Percentiles rank a stretch among this genome's conserved stretches.
Conservation (phyloP, 768 basidiomycete species). For the Auricularia cornea region DNA sequence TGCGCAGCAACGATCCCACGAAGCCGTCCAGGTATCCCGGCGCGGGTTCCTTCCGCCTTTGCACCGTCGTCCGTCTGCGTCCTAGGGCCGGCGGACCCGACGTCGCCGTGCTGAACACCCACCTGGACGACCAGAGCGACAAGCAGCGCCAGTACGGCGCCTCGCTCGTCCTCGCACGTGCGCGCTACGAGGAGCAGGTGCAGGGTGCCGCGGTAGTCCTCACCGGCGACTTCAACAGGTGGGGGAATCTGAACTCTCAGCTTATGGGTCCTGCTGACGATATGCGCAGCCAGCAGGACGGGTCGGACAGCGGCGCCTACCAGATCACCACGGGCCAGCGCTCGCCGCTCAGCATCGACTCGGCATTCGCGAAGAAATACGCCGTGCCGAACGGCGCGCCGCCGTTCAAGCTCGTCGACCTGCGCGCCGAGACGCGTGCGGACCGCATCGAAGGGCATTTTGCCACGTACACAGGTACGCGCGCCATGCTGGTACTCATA, state of each 20-base stretch:
- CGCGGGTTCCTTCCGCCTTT: constrained; percentile 42
- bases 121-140: constrained; percentile 48
- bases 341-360: constrained; percentile 33
- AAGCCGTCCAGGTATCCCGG: constrained; percentile 42
- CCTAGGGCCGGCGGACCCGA: constrained; percentile 11
- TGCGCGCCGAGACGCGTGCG: constrained; percentile 35
- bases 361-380: constrained; percentile 35
- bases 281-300: constrained; percentile 15
- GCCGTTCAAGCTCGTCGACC: constrained; percentile 38
- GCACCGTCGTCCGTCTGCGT: constrained; percentile 36
- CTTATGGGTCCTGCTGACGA: neutral
- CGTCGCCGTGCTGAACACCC: constrained; percentile 35
- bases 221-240: constrained; percentile 50
- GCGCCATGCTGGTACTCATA: neutral
- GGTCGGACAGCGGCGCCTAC: constrained; percentile 42
- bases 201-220: constrained; percentile 36
- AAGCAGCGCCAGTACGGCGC: constrained; percentile 42
- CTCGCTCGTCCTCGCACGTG: constrained; percentile 42
- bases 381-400: constrained; percentile 23
- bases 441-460: constrained; percentile 35
- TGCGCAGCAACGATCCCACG: constrained; percentile 36
- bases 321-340: constrained; percentile 37
- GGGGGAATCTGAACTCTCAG: constrained; percentile 23
- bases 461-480: constrained; percentile 9
- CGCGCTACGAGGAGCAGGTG: constrained; percentile 38